Evolutionary conservation across 2,329 filamentous ascomycete genomes (phyloP), one percentile per base, ranked within the genome.

Genomic region (Gyromitra esculenta): DNA sequence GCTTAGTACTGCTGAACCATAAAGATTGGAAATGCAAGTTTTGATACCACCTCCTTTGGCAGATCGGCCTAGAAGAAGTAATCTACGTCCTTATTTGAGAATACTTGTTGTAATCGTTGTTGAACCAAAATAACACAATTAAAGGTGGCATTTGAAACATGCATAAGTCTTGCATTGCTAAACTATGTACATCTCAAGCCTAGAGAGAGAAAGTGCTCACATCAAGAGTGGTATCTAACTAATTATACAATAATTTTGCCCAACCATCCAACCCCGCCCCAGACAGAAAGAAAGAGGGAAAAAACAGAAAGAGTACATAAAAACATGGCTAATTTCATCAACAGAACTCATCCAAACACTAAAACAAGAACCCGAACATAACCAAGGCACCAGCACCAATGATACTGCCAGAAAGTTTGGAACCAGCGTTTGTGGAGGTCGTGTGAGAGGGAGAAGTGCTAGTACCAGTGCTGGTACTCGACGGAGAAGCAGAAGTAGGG

Each of bases 401-500:
- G 39, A 75, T 54, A n/a, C 69, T 37, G 1, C 57, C 64, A 21
- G 48, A 18, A 25, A 74, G 56, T 50, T 54, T 75, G 18, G 63
- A 57, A 2, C 60, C 25, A 31, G 25, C 2, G 25, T 31, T 31
- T 31, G 25, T 31, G 4, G 25, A 31, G 25, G 25, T 31, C 25
- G 25, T 31, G 25, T 2, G 2, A 31, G 25, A 31, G 25, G 25
- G 25, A 31, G 21, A 87, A 56, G 86, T 84, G 9, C 80, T 66
- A 4, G 25, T 3, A 31, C 25, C 81, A 81, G 50, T 82, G 80
- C 69, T 81, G 80, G 25, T 31, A 31, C 25, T 97, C 89, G 62
- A 79, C 86, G 85, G n/a, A 85, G 85, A 60, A 84, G 85, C 80
- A 86, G 85, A 18, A 85, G 85, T 65, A 84, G 85, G 84, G 2